Conservation (phyloP, 2,329 filamentous ascomycete species). For the Epichloe gansuensis region DNA sequence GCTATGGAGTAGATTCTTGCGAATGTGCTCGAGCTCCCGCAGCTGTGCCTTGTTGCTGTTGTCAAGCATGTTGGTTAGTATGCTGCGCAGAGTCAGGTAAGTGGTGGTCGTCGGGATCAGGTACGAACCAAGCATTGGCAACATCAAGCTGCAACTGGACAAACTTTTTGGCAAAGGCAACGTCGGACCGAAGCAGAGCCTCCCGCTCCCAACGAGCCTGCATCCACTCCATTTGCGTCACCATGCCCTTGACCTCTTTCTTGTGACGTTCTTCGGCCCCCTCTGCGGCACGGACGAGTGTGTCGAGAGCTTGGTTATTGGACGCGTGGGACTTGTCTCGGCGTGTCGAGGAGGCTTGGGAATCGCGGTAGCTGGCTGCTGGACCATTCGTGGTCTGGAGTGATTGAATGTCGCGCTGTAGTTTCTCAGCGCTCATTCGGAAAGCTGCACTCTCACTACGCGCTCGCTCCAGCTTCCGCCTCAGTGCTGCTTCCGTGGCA, state of each 20-base stretch:
- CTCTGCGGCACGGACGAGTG: conserved; percentile 43
- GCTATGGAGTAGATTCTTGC: conserved; percentile 27
- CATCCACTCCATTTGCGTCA: conserved; percentile 85
- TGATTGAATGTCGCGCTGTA: conserved; percentile 37
- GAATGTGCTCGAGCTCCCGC: conserved; percentile 72
- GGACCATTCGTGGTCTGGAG: conserved; percentile 27
- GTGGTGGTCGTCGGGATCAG: not conserved
- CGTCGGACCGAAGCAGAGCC: conserved; percentile 62
- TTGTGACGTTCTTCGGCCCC: conserved; percentile 56
- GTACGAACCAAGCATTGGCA: conserved; percentile 76
- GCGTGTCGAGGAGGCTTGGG: conserved; percentile 15
- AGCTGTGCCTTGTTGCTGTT: conserved; percentile 84
- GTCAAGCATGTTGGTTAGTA: not conserved
- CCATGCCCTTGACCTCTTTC: conserved; percentile 68
- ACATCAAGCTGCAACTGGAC: conserved; percentile 68
- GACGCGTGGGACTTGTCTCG: conserved; percentile 17
- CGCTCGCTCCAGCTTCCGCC: conserved; percentile 55
- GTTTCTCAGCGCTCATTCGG: conserved; percentile 39
- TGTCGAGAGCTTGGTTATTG: conserved; percentile 39
- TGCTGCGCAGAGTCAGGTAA: conserved; percentile 1
- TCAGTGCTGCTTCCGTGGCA: conserved; percentile 45
- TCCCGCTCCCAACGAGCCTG: conserved; percentile 71
- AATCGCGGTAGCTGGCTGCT: conserved; percentile 7
- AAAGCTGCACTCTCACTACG: conserved; percentile 51
- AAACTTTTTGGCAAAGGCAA: conserved; percentile 78